Evolutionary conservation across 257 asterid genomes (phyloP).

Genomic region (Solanum infundibuliforme): DNA sequence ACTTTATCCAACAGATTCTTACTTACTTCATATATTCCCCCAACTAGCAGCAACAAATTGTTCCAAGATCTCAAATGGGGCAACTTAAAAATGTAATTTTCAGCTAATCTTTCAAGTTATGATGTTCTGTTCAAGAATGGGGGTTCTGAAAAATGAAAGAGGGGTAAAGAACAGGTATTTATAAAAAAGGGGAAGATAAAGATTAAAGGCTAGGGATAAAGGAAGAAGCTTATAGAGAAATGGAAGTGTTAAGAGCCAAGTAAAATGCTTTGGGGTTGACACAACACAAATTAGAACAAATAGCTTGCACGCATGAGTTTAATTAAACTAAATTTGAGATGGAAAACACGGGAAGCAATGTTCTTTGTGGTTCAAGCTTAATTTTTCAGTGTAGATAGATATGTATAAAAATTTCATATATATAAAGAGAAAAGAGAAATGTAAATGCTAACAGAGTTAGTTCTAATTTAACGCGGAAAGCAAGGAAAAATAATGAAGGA

Average conservation of each 20-base stretch:
- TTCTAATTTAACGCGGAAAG: constrained; percentile 24
- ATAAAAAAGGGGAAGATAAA: constrained; percentile 4
- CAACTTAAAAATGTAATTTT: not conserved
- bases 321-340: constrained; percentile 17
- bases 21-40: not conserved
- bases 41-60: not conserved
- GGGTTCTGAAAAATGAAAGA: not conserved
- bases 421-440: not conserved
- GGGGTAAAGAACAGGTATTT: not conserved
- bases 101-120: not conserved
- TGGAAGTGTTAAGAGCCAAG: constrained; percentile 28
- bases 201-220: constrained; percentile 29
- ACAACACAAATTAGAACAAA: constrained; percentile 17
- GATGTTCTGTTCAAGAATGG: not conserved
- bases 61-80: not conserved
- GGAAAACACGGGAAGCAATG: constrained; percentile 81
- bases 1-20: not conserved
- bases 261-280: constrained; percentile 17
- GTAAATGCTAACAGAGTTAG: not conserved
- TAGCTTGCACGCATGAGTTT: constrained; percentile 84
- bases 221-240: constrained; percentile 55
- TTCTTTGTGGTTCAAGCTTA: constrained; percentile 9
- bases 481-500: not conserved
- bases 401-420: not conserved
- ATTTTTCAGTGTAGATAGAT: not conserved